phyloP scores from a whole-genome alignment of 2,329 filamentous ascomycete genomes.

The Colletotrichum liriopes region DNA sequence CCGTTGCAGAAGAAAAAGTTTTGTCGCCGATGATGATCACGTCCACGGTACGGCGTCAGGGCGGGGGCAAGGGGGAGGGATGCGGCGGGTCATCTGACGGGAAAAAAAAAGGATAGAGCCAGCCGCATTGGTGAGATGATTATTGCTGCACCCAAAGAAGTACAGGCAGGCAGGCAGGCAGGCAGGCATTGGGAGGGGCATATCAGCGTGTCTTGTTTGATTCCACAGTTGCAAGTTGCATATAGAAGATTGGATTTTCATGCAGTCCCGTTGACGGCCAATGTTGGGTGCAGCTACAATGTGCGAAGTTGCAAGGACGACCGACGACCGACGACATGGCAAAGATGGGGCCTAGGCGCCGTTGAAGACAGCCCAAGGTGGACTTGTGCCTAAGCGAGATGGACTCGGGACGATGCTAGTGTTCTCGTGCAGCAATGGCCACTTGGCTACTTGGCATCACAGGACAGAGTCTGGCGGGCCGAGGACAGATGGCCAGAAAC shows the following conservation, averaged over 20 bases:
- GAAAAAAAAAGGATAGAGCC: constrained; percentile 2
- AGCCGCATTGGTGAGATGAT: constrained; percentile 26
- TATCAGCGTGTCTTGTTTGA: constrained; percentile 33
- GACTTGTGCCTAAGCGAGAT: constrained; percentile 23
- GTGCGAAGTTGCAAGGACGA: background rate
- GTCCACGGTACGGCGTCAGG: constrained; percentile 11
- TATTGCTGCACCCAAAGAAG: constrained; percentile 11
- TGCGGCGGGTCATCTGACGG: constrained; percentile 19
- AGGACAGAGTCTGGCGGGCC: background rate
- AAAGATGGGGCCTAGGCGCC: constrained; percentile 15
- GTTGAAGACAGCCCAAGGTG: constrained; percentile 9
- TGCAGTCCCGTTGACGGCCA: background rate
- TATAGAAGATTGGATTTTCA: constrained; percentile 12
- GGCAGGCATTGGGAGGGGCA: constrained; percentile 26
- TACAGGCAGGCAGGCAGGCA: background rate
- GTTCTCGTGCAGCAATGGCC: constrained; percentile 3
- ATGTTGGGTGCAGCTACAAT: background rate
- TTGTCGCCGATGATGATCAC: constrained; percentile 3
- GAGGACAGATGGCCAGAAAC: background rate
- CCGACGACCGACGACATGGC: background rate
- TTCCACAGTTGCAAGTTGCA: constrained; percentile 19
- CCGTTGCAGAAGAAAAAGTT: background rate
- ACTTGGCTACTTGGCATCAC: background rate
- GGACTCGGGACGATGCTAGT: constrained; percentile 18
- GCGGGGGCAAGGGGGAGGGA: constrained; percentile 4